A percentile compares a stretch with the other conserved stretches of the same genome.
Evolutionary conservation across 345 rosid species (phyloP).

Genomic region (Citrus sp.): DNA sequence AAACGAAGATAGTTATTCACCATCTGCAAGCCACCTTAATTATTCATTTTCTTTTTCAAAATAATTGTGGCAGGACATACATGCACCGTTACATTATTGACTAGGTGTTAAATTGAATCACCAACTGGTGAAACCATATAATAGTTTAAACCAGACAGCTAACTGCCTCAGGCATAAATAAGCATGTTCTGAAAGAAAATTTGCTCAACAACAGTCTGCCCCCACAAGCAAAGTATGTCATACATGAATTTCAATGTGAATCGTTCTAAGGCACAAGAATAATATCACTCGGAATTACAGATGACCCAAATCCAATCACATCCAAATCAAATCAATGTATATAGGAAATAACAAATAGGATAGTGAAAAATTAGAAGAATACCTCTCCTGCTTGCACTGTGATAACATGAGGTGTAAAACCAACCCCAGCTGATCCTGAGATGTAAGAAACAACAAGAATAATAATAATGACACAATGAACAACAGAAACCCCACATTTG

Average conservation of each 20-base stretch:
- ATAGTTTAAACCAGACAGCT: not conserved
- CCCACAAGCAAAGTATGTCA: not conserved
- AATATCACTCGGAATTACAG: not conserved
- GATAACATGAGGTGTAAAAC: slow-evolving; percentile 39
- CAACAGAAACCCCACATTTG: not conserved
- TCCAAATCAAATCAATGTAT: not conserved
- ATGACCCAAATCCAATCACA: not conserved
- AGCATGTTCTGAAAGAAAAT: not conserved
- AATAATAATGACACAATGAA: not conserved
- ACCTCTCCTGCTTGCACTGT: slow-evolving; percentile 46
- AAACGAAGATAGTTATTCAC: not conserved
- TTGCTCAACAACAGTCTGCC: not conserved
- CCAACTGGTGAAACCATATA: not conserved
- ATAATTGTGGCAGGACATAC: not conserved
- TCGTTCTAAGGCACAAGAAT: not conserved
- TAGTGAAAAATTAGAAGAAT: not conserved
- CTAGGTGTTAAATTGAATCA: not conserved
- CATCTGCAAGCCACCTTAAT: not conserved
- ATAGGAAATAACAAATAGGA: not conserved
- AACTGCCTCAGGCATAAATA: not conserved
- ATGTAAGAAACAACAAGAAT: not conserved
- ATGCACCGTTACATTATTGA: not conserved
- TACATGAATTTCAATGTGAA: not conserved
- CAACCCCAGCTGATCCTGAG: slow-evolving; percentile 31
- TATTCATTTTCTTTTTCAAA: not conserved